These are phyloP conservation scores for Elsinoe ampelina DNA, from an alignment of 2,329 filamentous ascomycete genomes.

Conservation along the genomic window DNA sequence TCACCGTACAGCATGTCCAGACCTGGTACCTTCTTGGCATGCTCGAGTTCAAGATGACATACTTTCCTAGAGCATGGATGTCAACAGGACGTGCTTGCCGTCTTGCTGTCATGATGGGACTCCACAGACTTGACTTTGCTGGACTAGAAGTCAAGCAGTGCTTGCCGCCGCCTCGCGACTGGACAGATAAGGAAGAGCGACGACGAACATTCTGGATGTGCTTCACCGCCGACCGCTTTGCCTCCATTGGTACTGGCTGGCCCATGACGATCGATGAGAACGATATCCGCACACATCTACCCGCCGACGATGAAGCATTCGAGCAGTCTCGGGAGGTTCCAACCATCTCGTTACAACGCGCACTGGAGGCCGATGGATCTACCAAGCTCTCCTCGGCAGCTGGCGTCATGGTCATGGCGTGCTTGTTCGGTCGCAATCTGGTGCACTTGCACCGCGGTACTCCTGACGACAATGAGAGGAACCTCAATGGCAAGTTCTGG, in stretches of 20 bases:
- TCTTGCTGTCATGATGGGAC: slow-evolving; percentile 80
- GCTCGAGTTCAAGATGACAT: slow-evolving; percentile 97
- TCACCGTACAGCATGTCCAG: slow-evolving; percentile 79
- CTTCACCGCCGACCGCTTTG: slow-evolving; percentile 83
- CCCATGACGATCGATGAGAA: slow-evolving; percentile 88
- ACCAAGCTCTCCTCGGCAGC: slow-evolving; percentile 67
- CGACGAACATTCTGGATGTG: slow-evolving; percentile 91
- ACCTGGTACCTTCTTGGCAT: slow-evolving; percentile 68
- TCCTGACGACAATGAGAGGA: slow-evolving; percentile 68
- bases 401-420: slow-evolving; percentile 75
- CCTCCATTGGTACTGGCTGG: slow-evolving; percentile 94
- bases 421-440: slow-evolving; percentile 81
- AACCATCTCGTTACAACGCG: slow-evolving; percentile 60
- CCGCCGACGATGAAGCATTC: slow-evolving; percentile 75
- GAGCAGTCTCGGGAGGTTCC: slow-evolving; percentile 67
- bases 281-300: slow-evolving; percentile 81
- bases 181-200: slow-evolving; percentile 87
- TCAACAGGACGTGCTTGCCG: slow-evolving; percentile 76
- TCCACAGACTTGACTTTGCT: slow-evolving; percentile 74
- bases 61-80: slow-evolving; percentile 91
- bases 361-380: slow-evolving; percentile 62
- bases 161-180: slow-evolving; percentile 75
- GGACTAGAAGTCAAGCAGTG: slow-evolving; percentile 90
- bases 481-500: slow-evolving; percentile 93
- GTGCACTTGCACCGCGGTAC: slow-evolving; percentile 84